Evolutionary conservation across 169 alveolate species (phyloP).

Genomic region (Plasmodium gaboni): DNA sequence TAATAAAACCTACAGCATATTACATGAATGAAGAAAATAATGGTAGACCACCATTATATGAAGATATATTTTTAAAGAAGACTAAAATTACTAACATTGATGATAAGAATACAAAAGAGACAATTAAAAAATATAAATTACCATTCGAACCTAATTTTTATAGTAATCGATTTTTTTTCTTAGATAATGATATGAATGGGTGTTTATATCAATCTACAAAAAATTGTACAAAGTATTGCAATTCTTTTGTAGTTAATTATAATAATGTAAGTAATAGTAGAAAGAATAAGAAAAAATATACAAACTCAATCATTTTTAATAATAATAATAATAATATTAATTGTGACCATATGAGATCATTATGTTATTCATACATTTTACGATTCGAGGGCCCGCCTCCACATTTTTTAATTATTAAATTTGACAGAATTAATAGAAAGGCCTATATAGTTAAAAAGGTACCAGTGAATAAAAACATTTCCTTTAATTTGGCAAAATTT

Average conservation of each 20-base stretch:
- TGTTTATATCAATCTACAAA: constrained; percentile 4
- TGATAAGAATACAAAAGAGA: constrained; percentile 17
- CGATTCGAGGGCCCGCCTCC: constrained; percentile 77
- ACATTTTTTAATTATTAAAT: constrained; percentile 48
- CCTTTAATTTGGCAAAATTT: constrained; percentile 56
- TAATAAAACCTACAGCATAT: not conserved
- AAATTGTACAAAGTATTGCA: constrained; percentile 29
- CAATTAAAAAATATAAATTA: constrained; percentile 43
- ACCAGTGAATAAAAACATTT: constrained; percentile 60
- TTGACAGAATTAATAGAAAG: constrained; percentile 25
- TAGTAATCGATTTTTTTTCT: constrained; percentile 54
- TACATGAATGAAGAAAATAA: constrained; percentile 2
- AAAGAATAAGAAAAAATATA: not conserved
- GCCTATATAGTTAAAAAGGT: constrained; percentile 35
- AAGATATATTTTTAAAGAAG: constrained; percentile 43
- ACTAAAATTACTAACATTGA: constrained; percentile 40
- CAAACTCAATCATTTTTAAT: not conserved
- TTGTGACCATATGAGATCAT: not conserved
- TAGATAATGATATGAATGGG: constrained; percentile 53
- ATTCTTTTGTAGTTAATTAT: constrained; percentile 22
- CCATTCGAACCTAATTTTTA: constrained; percentile 76
- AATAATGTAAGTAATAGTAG: constrained; percentile 6
- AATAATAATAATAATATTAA: constrained; percentile 3
- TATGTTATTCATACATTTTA: constrained; percentile 25
- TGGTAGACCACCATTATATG: constrained; percentile 21